These are phyloP conservation scores for Ceratocystis huliohia DNA, from an alignment of 2,329 filamentous ascomycete genomes.

Conservation along the genomic window DNA sequence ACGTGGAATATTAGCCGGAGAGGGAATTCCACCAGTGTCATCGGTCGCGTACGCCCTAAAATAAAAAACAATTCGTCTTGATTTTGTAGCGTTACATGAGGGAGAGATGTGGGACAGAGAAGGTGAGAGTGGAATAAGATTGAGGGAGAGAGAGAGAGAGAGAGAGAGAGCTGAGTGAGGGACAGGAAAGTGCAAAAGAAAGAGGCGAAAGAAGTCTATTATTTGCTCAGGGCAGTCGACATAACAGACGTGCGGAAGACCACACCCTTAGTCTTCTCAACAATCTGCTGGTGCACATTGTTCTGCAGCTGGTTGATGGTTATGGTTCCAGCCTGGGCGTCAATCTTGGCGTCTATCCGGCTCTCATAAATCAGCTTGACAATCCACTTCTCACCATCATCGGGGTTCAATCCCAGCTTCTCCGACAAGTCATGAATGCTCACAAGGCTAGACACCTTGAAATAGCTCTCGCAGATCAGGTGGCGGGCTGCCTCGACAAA, in stretches of 20 bases:
- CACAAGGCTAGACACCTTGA: conserved; percentile 98
- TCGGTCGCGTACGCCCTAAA: too few relatives aligned
- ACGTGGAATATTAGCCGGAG: neutral
- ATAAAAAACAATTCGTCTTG: too few relatives aligned
- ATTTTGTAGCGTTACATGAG: neutral
- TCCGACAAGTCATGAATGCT: conserved; percentile 94
- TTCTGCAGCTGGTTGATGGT: conserved; percentile 99
- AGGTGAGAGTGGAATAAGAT: neutral
- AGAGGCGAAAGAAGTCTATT: conserved; percentile 23
- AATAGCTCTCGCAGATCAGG: conserved; percentile 97
- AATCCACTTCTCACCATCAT: conserved; percentile 99
- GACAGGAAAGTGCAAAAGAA: neutral
- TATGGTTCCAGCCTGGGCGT: conserved; percentile 96
- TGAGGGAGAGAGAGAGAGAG: neutral
- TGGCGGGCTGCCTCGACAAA: conserved; percentile 93
- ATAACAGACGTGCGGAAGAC: conserved; percentile 98
- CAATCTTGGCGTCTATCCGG: conserved; percentile 94
- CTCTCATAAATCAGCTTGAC: conserved; percentile 98
- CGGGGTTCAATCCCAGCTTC: conserved; percentile 78
- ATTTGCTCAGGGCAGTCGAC: conserved; percentile 50
- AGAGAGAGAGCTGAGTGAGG: neutral
- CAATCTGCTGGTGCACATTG: conserved; percentile 98
- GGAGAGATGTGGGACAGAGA: neutral
- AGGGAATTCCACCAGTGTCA: too few relatives aligned
- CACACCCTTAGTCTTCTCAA: conserved; percentile 95